Evolutionary conservation across 164 flowering plant species (phyloP), one percentile per base, ranked within the genome.

Genomic region (Cinnamomum chago): DNA sequence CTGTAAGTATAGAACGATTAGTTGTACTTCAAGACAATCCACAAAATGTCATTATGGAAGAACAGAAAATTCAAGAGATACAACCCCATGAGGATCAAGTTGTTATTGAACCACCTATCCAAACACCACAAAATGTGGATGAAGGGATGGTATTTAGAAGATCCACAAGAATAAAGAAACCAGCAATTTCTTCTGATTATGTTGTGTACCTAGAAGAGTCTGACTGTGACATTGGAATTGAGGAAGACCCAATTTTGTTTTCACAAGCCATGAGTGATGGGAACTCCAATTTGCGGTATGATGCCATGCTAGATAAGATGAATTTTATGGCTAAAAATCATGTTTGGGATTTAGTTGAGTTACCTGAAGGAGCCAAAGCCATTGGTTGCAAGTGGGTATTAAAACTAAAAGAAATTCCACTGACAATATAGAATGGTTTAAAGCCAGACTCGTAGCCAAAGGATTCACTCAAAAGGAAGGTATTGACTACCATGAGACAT

Each of bases 361-460:
- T 70, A 24, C 28, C 18, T 47, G 2, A 4, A 50, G 15, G 22
- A 35, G 51, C 0, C 22, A 73, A 65, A 25, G 28, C 40, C 23
- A 50, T 40, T 50, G 70, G 50, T 0, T 73, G 70, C 50, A 73
- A 73, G 51, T 65, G 62, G 24, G 62, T 65, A 24, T 73, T 15
- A 73, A 73, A 23, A 73, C 40, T 2, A 65, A 65, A 73, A 24
- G 5, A 7, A 35, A 35, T 20, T 72, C 58, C 13, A 64, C 17
- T n/a, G 40, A 2, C 13, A 73, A 22, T 15, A 50, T 23, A 6
- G 23, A 73, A 64, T 0, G 58, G 25, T 24, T 24, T 24, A 24
- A 24, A 24, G 25, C 25, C 25, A 24, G 25, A 24, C 25, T 24
- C 25, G 25, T 24, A 24, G 25, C 25, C 25, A 24, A 24, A 24